Evolutionary conservation across 1,284 basidiomycete species (phyloP), one percentile per base, ranked within the genome.

Genomic region (Tremellales sp.): DNA sequence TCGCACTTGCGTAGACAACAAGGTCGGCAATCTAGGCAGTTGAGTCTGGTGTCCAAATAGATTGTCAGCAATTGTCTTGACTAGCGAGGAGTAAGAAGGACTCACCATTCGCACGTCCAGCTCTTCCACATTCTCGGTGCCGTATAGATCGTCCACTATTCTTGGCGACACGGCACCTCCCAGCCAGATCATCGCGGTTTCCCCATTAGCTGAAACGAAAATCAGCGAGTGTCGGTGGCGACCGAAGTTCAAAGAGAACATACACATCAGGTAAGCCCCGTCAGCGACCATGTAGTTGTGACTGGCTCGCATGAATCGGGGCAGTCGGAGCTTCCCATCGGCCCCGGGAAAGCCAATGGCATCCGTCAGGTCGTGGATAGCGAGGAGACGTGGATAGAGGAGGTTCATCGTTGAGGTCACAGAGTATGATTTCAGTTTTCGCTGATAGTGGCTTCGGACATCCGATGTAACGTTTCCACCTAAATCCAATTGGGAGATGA

Each of bases 231-330:
- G 51, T 50, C 29, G 27, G 25, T 24, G 37, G 3, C 18, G n/a
- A 28, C 18, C 36, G 16, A 29, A 24, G 29, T 33, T 29, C 6
- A 19, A 12, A 7, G 4, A 18, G 18, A 35, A 76, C 77, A 53
- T 56, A 90, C 89, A 86, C 56, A 94, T 83, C 46, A 98, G 75
- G 73, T 98, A 99, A 12, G 94, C 78, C 0, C 95, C 95, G 60
- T 89, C 80, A 1, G 82, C 80, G 57, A 90, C 83, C 94, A 99
- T 97, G 60, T 85, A 87, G 40, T 79, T 76, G 73, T 97, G 84
- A 53, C 85, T 87, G 40, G 81, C 79, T 28, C 94, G 79, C 84
- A 94, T 93, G 53, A 84, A 78, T 6, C 83, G 78, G 8, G 94
- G 93, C 49, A 87, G 71, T 40, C 78, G 75, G 41, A 91, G 76